A percentile compares a stretch with the other conserved stretches of the same genome.
Evolutionary conservation across 2,329 filamentous ascomycete genomes (phyloP).

Genomic region (Botryotinia narcissicola): DNA sequence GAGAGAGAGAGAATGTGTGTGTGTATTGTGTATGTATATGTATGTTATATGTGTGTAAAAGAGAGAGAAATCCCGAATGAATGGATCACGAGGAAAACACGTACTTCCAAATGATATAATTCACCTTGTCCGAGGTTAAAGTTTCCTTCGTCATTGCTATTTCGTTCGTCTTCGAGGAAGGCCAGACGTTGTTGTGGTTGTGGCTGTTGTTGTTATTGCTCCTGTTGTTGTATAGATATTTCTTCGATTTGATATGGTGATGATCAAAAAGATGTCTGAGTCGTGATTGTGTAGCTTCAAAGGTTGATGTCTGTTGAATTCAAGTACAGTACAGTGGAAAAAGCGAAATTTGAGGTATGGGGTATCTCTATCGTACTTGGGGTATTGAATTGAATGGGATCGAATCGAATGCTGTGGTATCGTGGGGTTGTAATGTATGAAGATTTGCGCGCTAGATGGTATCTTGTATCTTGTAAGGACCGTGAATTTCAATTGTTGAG

Average conservation of each 20-base stretch:
- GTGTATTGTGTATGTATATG: neutral
- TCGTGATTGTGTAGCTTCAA: neutral
- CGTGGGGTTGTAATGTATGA: neutral
- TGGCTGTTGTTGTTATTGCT: neutral
- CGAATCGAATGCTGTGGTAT: neutral
- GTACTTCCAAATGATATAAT: constrained; percentile 70
- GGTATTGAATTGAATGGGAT: neutral
- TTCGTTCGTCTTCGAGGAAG: constrained; percentile 2
- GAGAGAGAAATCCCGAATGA: constrained; percentile 19
- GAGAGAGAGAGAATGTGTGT: neutral
- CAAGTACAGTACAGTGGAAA: neutral
- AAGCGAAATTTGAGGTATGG: neutral
- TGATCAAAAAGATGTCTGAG: neutral
- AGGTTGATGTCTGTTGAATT: neutral
- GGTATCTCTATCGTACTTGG: neutral
- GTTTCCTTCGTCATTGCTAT: constrained; percentile 38
- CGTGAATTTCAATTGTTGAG: neutral
- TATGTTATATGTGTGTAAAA: neutral
- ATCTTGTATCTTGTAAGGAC: constrained; percentile 14
- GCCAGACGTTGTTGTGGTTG: neutral
- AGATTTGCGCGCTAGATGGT: constrained; percentile 5
- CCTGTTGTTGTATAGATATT: neutral
- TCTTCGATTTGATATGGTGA: neutral
- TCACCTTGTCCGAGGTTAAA: constrained; percentile 65
- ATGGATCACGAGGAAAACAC: constrained; percentile 41